Conservation (phyloP, 495 filamentous ascomycete genomes). For the Penicillium bialowiezense region DNA sequence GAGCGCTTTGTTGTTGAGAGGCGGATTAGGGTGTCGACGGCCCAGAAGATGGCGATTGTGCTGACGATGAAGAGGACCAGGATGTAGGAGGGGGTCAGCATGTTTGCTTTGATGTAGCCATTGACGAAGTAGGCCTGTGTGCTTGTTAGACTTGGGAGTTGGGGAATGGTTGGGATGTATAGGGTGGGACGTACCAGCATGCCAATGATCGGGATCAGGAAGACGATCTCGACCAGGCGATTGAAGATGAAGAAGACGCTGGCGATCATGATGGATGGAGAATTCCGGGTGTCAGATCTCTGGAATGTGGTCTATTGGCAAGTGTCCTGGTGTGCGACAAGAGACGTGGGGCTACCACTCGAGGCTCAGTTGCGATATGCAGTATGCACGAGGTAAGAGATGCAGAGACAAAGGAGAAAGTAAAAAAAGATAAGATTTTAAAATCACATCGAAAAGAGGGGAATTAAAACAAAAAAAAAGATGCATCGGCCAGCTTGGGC, state of each 20-base stretch:
- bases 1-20: conserved; percentile 71
- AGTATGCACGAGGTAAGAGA: conserved; percentile 8
- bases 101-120: conserved; percentile 64
- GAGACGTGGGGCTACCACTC: neutral
- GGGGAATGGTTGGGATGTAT: neutral
- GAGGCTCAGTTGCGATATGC: conserved; percentile 1
- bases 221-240: conserved; percentile 78
- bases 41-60: conserved; percentile 76
- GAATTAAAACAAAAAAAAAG: conserved; percentile 1
- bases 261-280: conserved; percentile 56
- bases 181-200: conserved; percentile 58
- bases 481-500: conserved; percentile 18
- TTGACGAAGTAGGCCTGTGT: conserved; percentile 74
- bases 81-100: conserved; percentile 74
- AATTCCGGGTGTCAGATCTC: neutral
- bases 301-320: conserved; percentile 1
- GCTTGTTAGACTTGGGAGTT: neutral
- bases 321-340: conserved; percentile 4
- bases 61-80: conserved; percentile 90
- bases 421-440: conserved; percentile 1
- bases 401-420: conserved; percentile 6
- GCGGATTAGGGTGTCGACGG: conserved; percentile 74
- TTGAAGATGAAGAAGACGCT: conserved; percentile 81
- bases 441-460: conserved; percentile 1
- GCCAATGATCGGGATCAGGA: conserved; percentile 83